Conservation (phyloP, 2,329 filamentous ascomycete species). For the Talaromyces sp. region DNA sequence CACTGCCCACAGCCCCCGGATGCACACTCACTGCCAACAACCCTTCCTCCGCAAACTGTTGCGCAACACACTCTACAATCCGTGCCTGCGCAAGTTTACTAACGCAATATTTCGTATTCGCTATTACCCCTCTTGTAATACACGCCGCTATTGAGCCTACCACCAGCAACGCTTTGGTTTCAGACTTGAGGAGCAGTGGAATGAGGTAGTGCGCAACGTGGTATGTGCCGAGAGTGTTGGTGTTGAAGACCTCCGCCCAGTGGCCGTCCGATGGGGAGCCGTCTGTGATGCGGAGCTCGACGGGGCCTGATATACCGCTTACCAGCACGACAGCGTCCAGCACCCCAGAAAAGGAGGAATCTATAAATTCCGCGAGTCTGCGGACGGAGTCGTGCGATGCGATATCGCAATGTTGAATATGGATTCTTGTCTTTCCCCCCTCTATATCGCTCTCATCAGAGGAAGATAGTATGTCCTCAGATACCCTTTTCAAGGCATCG, state of each 20-base stretch:
- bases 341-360: background rate
- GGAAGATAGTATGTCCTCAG: background rate
- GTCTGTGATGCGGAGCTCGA: constrained; percentile 31
- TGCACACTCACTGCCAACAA: constrained; percentile 31
- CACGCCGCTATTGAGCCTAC: constrained; percentile 30
- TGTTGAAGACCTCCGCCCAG: constrained; percentile 29
- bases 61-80: constrained; percentile 36
- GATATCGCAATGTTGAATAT: constrained; percentile 31
- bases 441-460: background rate
- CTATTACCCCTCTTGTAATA: constrained; percentile 39
- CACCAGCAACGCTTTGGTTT: constrained; percentile 30
- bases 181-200: constrained; percentile 26
- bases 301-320: constrained; percentile 28
- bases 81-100: constrained; percentile 36
- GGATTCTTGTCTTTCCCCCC: constrained; percentile 20
- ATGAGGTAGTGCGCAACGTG: constrained; percentile 35
- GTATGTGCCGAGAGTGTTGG: constrained; percentile 38
- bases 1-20: constrained; percentile 35
- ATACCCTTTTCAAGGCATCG: constrained; percentile 26
- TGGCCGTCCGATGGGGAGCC: constrained; percentile 31
- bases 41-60: constrained; percentile 27
- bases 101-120: constrained; percentile 39
- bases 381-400: constrained; percentile 27
- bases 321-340: constrained; percentile 24
- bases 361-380: constrained; percentile 19